A percentile compares a stretch with the other conserved stretches of the same genome.
Conservation (phyloP, 1,284 basidiomycete species). For the Pascua guehoae region DNA sequence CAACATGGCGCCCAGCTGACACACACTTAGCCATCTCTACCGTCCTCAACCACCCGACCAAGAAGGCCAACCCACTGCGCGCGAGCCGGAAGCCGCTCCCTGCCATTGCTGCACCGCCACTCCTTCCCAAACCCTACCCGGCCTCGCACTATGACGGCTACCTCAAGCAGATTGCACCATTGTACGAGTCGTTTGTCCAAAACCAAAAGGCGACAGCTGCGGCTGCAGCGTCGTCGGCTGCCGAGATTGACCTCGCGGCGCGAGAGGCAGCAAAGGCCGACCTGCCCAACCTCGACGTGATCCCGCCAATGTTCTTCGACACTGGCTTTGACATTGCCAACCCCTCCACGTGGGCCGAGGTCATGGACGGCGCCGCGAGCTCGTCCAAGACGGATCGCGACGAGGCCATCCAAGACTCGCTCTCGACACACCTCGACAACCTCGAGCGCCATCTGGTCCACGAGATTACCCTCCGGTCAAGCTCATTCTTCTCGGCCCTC, state of each 20-base stretch:
- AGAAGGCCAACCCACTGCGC: slow-evolving; percentile 76
- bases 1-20: neutral
- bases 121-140: slow-evolving; percentile 60
- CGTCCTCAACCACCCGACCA: slow-evolving; percentile 79
- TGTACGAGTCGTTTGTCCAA: slow-evolving; percentile 61
- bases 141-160: slow-evolving; percentile 71
- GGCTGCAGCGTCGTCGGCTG: slow-evolving; percentile 19
- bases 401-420: slow-evolving; percentile 76
- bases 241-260: slow-evolving; percentile 23
- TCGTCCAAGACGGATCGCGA: slow-evolving; percentile 49
- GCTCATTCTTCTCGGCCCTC: slow-evolving; percentile 94
- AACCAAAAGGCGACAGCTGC: slow-evolving; percentile 25
- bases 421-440: slow-evolving; percentile 89
- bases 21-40: slow-evolving; percentile 60
- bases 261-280: slow-evolving; percentile 25
- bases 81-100: slow-evolving; percentile 71
- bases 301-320: slow-evolving; percentile 79
- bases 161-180: slow-evolving; percentile 65
- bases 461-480: slow-evolving; percentile 84
- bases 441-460: slow-evolving; percentile 91
- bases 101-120: slow-evolving; percentile 58
- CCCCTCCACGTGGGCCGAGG: slow-evolving; percentile 72
- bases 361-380: slow-evolving; percentile 51
- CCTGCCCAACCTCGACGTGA: slow-evolving; percentile 64
- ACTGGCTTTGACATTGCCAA: slow-evolving; percentile 79